Evolutionary conservation across 1,139 yeast species (phyloP), one percentile per base, ranked within the genome.

Genomic region (Wickerhamomyces sp.): DNA sequence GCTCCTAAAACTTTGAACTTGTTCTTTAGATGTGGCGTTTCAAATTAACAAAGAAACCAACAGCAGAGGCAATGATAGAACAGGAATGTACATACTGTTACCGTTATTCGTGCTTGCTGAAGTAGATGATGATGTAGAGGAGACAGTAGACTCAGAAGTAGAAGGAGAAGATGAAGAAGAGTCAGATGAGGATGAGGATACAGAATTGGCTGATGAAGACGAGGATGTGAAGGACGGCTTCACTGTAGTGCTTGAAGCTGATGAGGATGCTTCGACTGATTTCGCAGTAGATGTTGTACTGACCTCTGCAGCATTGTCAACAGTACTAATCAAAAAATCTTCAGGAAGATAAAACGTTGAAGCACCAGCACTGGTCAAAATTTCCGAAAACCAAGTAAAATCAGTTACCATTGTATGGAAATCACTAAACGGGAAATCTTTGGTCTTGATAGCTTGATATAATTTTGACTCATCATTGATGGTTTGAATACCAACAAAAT

Each of bases 381-480:
- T 39, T 2, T 61, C 52, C 1, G 58, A 30, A 41, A 68, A 65
- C 73, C 73, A 68, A 4, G 71, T 69, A 41, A 70, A 66, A 4
- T 52, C 55, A 1, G 67, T 54, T 14, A 65, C 55, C 45, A 64
- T 63, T 2, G 71, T 63, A 20, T 56, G 39, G 41, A 70, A 68
- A 6, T 59, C 65, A 1, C 56, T 47, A 36, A 68, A 64, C 16
- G 75, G 75, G 45, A 70, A 69, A 7, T 49, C 40, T 14, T 44
- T 43, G 4, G 45, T 41, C 9, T 59, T 47, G 28, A 67, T 50
- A 31, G 58, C 54, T 3, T 59, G 45, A 20, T 59, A 47, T 19
- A 64, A 44, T 16, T 51, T 50, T 8, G 36, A 29, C 17, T 49
- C 55, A 4, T 57, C 46, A 4, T 33, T 28, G 4, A 52, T 42